Conservation (phyloP, 129 eudicot genomes). For the Artemisia argyi region DNA sequence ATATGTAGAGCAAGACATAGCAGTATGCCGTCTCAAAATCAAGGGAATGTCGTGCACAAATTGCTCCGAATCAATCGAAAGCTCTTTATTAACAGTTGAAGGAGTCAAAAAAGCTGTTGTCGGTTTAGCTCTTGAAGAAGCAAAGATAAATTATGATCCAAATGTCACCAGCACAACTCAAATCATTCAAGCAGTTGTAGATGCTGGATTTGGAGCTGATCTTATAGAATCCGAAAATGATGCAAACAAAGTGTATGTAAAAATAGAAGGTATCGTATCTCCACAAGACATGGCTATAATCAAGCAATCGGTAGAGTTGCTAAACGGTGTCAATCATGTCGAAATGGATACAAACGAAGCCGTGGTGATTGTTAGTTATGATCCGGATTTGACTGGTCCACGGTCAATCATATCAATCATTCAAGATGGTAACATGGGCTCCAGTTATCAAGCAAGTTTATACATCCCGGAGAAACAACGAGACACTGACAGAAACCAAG, state of each 20-base stretch:
- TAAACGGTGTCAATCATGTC: constrained; percentile 73
- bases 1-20: constrained; percentile 71
- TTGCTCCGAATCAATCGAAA: constrained; percentile 88
- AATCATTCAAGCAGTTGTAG: constrained; percentile 70
- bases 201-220: constrained; percentile 96
- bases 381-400: constrained; percentile 75
- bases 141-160: constrained; percentile 89
- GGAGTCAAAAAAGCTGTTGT: constrained; percentile 95
- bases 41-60: constrained; percentile 97
- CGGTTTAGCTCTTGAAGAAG: constrained; percentile 94
- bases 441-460: constrained; percentile 59
- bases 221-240: constrained; percentile 72
- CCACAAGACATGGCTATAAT: constrained; percentile 49
- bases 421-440: constrained; percentile 44
- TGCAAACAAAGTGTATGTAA: constrained; percentile 69
- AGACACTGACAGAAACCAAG: constrained; percentile 65
- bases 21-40: constrained; percentile 74
- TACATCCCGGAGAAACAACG: constrained; percentile 65
- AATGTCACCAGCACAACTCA: constrained; percentile 44
- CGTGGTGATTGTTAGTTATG: constrained; percentile 55
- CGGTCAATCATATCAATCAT: constrained; percentile 73
- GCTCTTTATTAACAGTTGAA: constrained; percentile 61
- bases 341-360: constrained; percentile 55
- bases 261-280: constrained; percentile 62
- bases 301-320: constrained; percentile 47